phyloP scores from a whole-genome alignment of 345 rosid species.

The Microcos paniculata region DNA sequence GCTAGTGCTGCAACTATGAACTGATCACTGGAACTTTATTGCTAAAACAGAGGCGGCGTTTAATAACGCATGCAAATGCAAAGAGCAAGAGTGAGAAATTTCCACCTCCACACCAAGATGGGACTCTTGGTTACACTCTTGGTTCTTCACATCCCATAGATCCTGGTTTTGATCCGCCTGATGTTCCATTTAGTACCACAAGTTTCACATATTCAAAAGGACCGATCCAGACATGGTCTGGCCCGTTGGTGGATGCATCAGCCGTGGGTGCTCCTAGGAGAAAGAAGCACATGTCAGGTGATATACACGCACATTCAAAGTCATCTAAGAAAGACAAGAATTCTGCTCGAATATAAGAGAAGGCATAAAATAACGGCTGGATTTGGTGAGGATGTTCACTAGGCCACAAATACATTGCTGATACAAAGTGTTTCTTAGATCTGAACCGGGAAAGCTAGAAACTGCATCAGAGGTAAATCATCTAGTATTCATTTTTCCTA shows the following conservation, averaged over 20 bases:
- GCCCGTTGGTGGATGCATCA: conserved; percentile 67
- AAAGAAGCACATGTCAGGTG: conserved; percentile 47
- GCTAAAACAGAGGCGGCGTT: conserved; percentile 68
- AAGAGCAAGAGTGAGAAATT: conserved; percentile 98
- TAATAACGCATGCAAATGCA: conserved; percentile 86
- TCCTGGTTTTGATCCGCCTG: conserved; percentile 62
- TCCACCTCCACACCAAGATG: conserved; percentile 98
- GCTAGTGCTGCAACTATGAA: background rate
- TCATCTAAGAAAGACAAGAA: conserved; percentile 34
- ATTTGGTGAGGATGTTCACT: conserved; percentile 27
- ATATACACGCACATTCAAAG: conserved; percentile 28
- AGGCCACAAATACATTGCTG: conserved; percentile 28
- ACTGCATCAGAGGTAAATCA: conserved; percentile 42
- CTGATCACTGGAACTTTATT: background rate
- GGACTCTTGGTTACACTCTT: conserved; percentile 72
- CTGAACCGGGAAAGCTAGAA: conserved; percentile 29
- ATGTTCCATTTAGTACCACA: conserved; percentile 69
- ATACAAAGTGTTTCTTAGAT: conserved; percentile 23
- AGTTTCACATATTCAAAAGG: conserved; percentile 68
- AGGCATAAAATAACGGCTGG: conserved; percentile 19
- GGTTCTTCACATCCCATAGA: conserved; percentile 81
- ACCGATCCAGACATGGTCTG: conserved; percentile 88
- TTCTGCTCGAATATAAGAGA: conserved; percentile 34
- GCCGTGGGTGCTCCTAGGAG: conserved; percentile 42
- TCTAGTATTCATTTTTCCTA: conserved; percentile 34